Evolutionary conservation across 192 early-diverging fungal genomes (phyloP), one percentile per base, ranked within the genome.

Genomic region (Geranomyces variabilis): DNA sequence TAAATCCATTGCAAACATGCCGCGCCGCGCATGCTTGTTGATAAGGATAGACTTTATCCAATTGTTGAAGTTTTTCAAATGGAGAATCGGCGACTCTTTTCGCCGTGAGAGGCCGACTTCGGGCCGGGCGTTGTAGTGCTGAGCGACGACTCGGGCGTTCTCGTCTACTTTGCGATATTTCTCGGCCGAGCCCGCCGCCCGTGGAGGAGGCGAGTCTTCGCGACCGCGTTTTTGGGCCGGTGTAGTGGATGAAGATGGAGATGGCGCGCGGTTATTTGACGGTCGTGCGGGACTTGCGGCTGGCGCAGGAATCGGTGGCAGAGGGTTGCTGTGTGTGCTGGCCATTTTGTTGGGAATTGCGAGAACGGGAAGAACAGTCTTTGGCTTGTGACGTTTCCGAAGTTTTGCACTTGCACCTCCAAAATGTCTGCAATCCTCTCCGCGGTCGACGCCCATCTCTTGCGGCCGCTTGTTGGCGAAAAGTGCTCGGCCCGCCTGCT

Each of bases 1-100:
- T 56, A 97, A 82, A 74, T 98, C 97, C 47, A 99, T 85, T 9
- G 93, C 96, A 8, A 49, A 64, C 2, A 26, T 15, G 0, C 82
- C 83, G 0, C 79, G 70, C 12, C 72, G 67, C 8, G 86, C 84
- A 76, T 91, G 89, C 29, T 84, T 70, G 14, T 81, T 73, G 65
- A 99, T 96, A 31, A 99, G 79, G 1, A 95, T 80, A 14, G 93
- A 89, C 67, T 99, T 99, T 58, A 96, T 76, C 95, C 96, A 99
- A 83, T 99, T 99, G 85, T 99, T 98, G 78, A 95, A 95, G 64
- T 86, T 88, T 48, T 93, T 92, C 57, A 99, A 74, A 1, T 90
- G 87, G 30, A 96, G 86, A 33, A 97, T 97, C 30, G 80, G 84
- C 10, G 94, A 96, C 57, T 93, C 88, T 68, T 94, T 63, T 34